Evolutionary conservation across 768 basidiomycete genomes (phyloP).

Genomic region (Tylopilus sp.): DNA sequence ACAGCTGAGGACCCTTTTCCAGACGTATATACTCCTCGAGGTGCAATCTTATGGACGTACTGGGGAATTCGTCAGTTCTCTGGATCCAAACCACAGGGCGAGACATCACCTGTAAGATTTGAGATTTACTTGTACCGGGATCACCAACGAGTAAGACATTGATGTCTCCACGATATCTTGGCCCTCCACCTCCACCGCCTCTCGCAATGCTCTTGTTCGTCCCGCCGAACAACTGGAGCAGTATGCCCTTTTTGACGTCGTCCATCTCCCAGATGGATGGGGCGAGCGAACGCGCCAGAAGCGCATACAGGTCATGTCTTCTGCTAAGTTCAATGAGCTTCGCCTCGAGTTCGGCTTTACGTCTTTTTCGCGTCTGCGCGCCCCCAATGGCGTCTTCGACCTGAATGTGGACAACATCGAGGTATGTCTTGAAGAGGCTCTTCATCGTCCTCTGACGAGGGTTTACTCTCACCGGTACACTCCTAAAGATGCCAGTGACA

Average conservation of each 20-base stretch:
- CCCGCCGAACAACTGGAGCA: constrained; percentile 94
- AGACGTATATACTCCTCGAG: constrained; percentile 94
- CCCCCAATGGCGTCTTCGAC: constrained; percentile 46
- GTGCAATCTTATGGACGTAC: constrained; percentile 99
- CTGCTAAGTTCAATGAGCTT: constrained; percentile 70
- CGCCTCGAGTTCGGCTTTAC: constrained; percentile 72
- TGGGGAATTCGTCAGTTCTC: constrained; percentile 28
- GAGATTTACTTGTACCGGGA: constrained; percentile 95
- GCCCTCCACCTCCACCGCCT: constrained; percentile 94
- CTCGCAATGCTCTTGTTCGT: constrained; percentile 93
- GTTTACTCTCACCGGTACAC: constrained; percentile 93
- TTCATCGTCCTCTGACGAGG: constrained; percentile 89
- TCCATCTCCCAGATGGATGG: constrained; percentile 99
- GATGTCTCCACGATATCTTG: constrained; percentile 96
- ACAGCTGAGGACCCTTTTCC: constrained; percentile 99
- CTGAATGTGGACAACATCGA: constrained; percentile 92
- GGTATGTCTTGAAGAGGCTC: constrained; percentile 94
- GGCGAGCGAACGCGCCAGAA: constrained; percentile 80
- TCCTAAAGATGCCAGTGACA: constrained; percentile 92
- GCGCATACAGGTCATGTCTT: constrained; percentile 80
- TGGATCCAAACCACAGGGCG: background rate
- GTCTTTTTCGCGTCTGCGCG: constrained; percentile 33
- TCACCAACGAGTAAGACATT: constrained; percentile 97
- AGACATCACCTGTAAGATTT: constrained; percentile 77
- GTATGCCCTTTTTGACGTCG: constrained; percentile 97